A percentile compares a stretch with the other conserved stretches of the same genome.
These are phyloP conservation scores for Bruguiera sexangula DNA, from an alignment of 345 rosid genomes.

Conservation along the genomic window DNA sequence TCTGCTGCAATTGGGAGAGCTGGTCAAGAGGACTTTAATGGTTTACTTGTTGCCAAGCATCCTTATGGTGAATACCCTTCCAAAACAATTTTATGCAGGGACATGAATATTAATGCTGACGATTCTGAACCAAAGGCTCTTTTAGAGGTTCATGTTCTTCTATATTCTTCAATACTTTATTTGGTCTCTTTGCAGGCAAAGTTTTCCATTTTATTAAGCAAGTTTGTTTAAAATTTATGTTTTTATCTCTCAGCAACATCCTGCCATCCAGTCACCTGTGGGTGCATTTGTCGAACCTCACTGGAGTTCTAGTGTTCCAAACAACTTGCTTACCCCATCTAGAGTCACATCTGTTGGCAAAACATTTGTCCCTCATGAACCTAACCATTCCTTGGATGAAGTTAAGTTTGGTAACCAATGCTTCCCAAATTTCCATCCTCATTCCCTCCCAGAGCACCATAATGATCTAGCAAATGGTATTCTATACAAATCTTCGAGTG, in stretches of 20 bases:
- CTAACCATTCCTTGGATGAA: slow-evolving; percentile 49
- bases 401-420: slow-evolving; percentile 51
- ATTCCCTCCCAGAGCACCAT: slow-evolving; percentile 72
- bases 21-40: slow-evolving; percentile 46
- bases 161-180: neutral
- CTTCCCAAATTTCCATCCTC: slow-evolving; percentile 62
- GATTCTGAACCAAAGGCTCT: slow-evolving; percentile 71
- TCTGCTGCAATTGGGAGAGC: slow-evolving; percentile 29
- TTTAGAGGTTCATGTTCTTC: slow-evolving; percentile 60
- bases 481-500: slow-evolving; percentile 49
- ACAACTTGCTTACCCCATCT: slow-evolving; percentile 58
- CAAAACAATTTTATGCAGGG: slow-evolving; percentile 80
- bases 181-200: neutral
- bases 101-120: slow-evolving; percentile 66
- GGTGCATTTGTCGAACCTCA: slow-evolving; percentile 21
- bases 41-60: slow-evolving; percentile 53
- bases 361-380: slow-evolving; percentile 50
- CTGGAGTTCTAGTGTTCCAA: slow-evolving; percentile 57
- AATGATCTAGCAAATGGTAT: slow-evolving; percentile 57
- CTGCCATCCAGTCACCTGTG: slow-evolving; percentile 20
- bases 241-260: slow-evolving; percentile 37
- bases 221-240: slow-evolving; percentile 7
- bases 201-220: neutral
- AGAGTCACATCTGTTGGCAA: slow-evolving; percentile 50
- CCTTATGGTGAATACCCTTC: slow-evolving; percentile 67